Conservation (phyloP, 148 eudicot genomes). For the Beta vulgaris region DNA sequence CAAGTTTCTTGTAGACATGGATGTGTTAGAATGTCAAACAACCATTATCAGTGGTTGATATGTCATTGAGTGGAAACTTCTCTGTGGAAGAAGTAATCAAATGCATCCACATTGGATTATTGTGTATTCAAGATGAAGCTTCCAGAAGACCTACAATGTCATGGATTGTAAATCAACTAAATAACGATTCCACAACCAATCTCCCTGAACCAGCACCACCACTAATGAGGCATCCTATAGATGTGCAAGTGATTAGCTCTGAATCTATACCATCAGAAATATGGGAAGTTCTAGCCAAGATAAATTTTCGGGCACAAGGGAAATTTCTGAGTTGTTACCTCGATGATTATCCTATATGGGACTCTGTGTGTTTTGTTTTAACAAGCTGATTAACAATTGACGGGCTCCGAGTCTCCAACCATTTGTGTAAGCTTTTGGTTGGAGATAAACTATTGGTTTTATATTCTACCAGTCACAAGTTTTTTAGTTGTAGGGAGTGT, state of each 20-base stretch:
- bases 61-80: constrained; percentile 6
- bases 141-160: constrained; percentile 28
- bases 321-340: neutral
- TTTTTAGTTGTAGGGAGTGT: no score
- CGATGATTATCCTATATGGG: neutral
- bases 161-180: constrained; percentile 3
- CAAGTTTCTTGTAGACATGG: constrained; percentile 38
- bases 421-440: no score
- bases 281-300: neutral
- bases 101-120: constrained; percentile 34
- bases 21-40: constrained; percentile 30
- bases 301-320: neutral
- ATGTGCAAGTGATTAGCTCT: neutral
- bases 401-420: no score
- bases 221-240: neutral
- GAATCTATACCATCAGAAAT: neutral
- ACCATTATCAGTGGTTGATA: constrained; percentile 21
- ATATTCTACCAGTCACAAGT: no score
- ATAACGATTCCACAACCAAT: neutral
- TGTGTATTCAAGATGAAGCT: constrained; percentile 36
- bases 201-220: neutral
- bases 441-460: no score
- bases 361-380: no score
- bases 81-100: constrained; percentile 23
- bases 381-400: no score